phyloP scores from a whole-genome alignment of 192 early-diverging fungal genomes.

The Dissophora globulifera region DNA sequence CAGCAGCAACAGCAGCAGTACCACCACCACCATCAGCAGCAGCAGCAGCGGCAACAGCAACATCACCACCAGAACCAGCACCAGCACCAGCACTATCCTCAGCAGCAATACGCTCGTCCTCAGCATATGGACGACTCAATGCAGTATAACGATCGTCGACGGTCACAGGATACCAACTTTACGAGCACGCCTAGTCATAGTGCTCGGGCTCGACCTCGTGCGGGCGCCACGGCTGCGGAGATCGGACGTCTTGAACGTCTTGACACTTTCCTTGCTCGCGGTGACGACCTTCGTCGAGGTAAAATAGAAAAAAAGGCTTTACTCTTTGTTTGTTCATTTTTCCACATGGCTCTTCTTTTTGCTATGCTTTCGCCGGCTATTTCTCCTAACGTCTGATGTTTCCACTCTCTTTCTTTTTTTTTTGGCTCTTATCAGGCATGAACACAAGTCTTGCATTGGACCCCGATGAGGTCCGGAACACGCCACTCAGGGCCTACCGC shows the following conservation, averaged over 20 bases:
- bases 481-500: slow-evolving; percentile 13
- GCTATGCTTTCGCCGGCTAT: no score
- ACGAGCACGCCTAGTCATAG: slow-evolving; percentile 10
- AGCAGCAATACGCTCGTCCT: not conserved
- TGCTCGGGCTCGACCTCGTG: slow-evolving; percentile 31
- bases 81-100: not conserved
- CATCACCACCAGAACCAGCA: not conserved
- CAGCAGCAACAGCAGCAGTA: not conserved
- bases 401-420: not conserved
- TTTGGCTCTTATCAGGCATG: slow-evolving; percentile 48
- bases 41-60: not conserved
- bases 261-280: slow-evolving; percentile 38
- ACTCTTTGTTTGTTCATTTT: no score
- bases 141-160: not conserved
- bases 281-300: slow-evolving; percentile 39
- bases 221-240: slow-evolving; percentile 43
- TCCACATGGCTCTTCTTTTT: not conserved
- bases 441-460: slow-evolving; percentile 40
- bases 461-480: slow-evolving; percentile 29
- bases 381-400: no score
- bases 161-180: slow-evolving; percentile 11
- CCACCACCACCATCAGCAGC: not conserved
- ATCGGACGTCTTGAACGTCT: slow-evolving; percentile 46
- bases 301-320: slow-evolving; percentile 3
- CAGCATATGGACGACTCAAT: slow-evolving; percentile 5